These are phyloP conservation scores for Lentinula novae-zelandiae DNA, from an alignment of 1,284 basidiomycete genomes.

Conservation along the genomic window DNA sequence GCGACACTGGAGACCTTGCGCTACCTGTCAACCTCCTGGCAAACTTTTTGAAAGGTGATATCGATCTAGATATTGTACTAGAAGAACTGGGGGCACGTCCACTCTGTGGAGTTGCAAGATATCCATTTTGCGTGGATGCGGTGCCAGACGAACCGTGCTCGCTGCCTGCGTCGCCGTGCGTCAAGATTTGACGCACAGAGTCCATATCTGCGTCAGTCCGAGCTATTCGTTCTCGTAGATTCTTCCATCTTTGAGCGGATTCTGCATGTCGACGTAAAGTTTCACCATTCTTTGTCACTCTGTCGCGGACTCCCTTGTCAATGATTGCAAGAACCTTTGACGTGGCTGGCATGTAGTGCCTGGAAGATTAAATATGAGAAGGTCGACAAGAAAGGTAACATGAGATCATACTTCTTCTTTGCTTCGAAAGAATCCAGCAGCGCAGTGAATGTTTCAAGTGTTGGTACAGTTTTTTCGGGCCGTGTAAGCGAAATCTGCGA, in stretches of 20 bases:
- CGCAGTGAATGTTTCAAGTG: slow-evolving; percentile 58
- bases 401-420: slow-evolving; percentile 70
- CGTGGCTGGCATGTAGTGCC: slow-evolving; percentile 90
- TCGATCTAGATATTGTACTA: slow-evolving; percentile 63
- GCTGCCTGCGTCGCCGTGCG: slow-evolving; percentile 53
- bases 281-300: slow-evolving; percentile 93
- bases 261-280: slow-evolving; percentile 84
- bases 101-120: slow-evolving; percentile 61
- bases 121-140: slow-evolving; percentile 49
- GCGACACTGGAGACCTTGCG: slow-evolving; percentile 31
- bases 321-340: slow-evolving; percentile 91
- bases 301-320: slow-evolving; percentile 86
- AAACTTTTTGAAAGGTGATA: slow-evolving; percentile 74
- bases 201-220: slow-evolving; percentile 84
- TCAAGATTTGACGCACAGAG: slow-evolving; percentile 57
- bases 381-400: neutral
- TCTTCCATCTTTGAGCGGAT: slow-evolving; percentile 80
- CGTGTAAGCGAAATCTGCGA: slow-evolving; percentile 42
- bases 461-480: slow-evolving; percentile 49
- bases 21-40: slow-evolving; percentile 60
- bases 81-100: slow-evolving; percentile 43
- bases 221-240: slow-evolving; percentile 69
- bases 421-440: slow-evolving; percentile 75
- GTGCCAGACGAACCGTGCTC: slow-evolving; percentile 68
- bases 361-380: slow-evolving; percentile 24